phyloP scores from a whole-genome alignment of 2,329 filamentous ascomycete species.

The Penicillium sumatraense region DNA sequence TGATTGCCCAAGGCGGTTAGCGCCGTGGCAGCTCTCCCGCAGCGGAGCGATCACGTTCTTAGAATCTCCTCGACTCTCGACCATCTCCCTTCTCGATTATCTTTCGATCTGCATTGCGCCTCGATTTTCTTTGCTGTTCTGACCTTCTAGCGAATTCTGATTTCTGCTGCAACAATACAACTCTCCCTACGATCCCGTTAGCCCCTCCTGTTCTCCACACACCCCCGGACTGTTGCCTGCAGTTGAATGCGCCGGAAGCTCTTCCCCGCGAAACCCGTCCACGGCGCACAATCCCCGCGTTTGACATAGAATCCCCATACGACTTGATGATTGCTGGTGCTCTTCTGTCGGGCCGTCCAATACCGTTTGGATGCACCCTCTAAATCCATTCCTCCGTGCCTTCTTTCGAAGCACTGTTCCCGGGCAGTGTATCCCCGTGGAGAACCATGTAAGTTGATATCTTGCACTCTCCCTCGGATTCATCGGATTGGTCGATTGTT shows the following conservation, averaged over 20 bases:
- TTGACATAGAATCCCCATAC: constrained; percentile 27
- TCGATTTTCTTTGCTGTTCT: not conserved
- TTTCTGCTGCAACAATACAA: no score
- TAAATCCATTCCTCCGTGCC: constrained; percentile 97
- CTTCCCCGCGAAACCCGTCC: constrained; percentile 34
- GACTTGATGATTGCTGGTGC: constrained; percentile 45
- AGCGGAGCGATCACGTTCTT: constrained; percentile 30
- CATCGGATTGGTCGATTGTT: constrained; percentile 17
- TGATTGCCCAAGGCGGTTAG: constrained; percentile 35
- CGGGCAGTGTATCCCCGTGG: constrained; percentile 85
- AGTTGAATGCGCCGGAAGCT: constrained; percentile 37
- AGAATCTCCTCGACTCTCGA: constrained; percentile 20
- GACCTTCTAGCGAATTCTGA: no score
- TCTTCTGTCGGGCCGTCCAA: constrained; percentile 43
- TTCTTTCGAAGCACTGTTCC: constrained; percentile 97
- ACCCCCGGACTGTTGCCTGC: constrained; percentile 22
- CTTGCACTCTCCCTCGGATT: constrained; percentile 13
- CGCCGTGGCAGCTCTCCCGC: constrained; percentile 33
- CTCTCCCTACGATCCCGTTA: no score
- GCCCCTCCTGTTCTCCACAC: not conserved
- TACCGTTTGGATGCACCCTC: constrained; percentile 83
- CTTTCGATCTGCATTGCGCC: not conserved
- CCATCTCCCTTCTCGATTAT: constrained; percentile 6
- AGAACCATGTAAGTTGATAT: constrained; percentile 70
- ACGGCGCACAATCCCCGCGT: constrained; percentile 28